Base-by-base conservation (phyloP, 805 yeast genomes). In the Barnettozyma populi region DNA sequence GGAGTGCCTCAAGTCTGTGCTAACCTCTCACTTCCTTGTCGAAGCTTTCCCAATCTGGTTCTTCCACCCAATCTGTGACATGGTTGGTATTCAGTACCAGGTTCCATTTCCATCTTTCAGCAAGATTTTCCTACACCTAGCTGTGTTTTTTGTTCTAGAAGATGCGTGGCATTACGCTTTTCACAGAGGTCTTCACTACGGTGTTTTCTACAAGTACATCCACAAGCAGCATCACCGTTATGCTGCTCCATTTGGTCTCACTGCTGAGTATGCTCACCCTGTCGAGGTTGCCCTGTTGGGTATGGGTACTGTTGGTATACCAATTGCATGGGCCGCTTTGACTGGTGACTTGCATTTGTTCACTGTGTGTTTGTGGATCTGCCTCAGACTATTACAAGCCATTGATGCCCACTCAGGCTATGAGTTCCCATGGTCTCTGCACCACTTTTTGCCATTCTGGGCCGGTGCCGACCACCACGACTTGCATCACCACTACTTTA, bases 391-490 rank as follows among this genome's bases (percentile, higher is more conserved):
- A 58, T 83, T 86, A 74, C 99, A 92, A 75, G 99, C 99, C 24
- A 92, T 92, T 50, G 99, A 92, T 66, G 85, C 97, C 23, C 99
- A 92, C 69, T 90, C 97, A 11, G 99, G 98, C 50, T 94, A 92
- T 69, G 98, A 92, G 66, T 92, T 92, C 80, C 98, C 99, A 53
- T 83, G 95, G 88, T 88, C 97, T 5, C 75, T 92, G 63, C 94
- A 89, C 70, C 89, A 90, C 65, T 81, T 92, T 69, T 65, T 92
- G 52, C 97, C 97, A 43, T 79, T 94, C 71, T 90, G 98, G 97
- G 96, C 97, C 4, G 98, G 98, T 56, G 97, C 97, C 20, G 97
- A 87, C 62, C 98, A 92, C 69, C 98, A 92, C 66, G 99, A 92
- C 69, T 87, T 87, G 69, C 99, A 92, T 66, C 99, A 92, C 67